Percentiles rank a stretch among this genome's conserved stretches.
These are phyloP conservation scores for Strigomonas culicis DNA, from an alignment of 208 protist genomes.

Conservation along the genomic window DNA sequence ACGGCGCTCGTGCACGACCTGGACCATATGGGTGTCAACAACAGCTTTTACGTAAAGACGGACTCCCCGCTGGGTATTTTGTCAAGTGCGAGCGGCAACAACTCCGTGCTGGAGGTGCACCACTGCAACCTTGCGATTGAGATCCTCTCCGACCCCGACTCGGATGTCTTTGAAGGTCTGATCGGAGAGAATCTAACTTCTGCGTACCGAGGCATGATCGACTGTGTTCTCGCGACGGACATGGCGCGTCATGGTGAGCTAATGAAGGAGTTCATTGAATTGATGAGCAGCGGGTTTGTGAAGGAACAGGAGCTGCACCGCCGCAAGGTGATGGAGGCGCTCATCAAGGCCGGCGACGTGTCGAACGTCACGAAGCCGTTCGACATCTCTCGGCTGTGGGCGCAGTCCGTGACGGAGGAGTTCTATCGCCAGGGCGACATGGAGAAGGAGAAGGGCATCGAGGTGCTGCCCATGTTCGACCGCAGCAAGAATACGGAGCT, in stretches of 20 bases:
- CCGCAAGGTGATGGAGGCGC: slow-evolving; percentile 60
- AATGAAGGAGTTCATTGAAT: slow-evolving; percentile 24
- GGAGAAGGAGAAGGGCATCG: slow-evolving; percentile 82
- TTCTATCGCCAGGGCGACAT: slow-evolving; percentile 88
- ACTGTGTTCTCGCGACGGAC: slow-evolving; percentile 84
- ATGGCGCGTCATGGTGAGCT: slow-evolving; percentile 76
- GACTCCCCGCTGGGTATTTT: slow-evolving; percentile 83
- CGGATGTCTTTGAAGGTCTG: slow-evolving; percentile 71
- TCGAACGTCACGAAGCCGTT: slow-evolving; percentile 89
- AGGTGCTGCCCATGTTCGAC: slow-evolving; percentile 85
- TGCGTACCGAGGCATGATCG: slow-evolving; percentile 71
- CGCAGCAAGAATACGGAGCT: slow-evolving; percentile 82
- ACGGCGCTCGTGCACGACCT: slow-evolving; percentile 81
- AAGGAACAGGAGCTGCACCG: slow-evolving; percentile 18
- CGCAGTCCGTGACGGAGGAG: slow-evolving; percentile 83
- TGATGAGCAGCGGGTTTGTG: slow-evolving; percentile 20
- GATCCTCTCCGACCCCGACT: slow-evolving; percentile 70
- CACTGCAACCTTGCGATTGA: slow-evolving; percentile 87
- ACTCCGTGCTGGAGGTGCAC: slow-evolving; percentile 82
- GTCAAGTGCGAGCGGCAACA: slow-evolving; percentile 78
- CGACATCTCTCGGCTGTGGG: slow-evolving; percentile 75
- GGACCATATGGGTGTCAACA: slow-evolving; percentile 90
- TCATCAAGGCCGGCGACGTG: slow-evolving; percentile 83
- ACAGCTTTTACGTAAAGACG: slow-evolving; percentile 88
- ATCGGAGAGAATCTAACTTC: slow-evolving; percentile 28